Base-by-base conservation (phyloP, 148 eudicot species). In the Fagopyrum esculentum region DNA sequence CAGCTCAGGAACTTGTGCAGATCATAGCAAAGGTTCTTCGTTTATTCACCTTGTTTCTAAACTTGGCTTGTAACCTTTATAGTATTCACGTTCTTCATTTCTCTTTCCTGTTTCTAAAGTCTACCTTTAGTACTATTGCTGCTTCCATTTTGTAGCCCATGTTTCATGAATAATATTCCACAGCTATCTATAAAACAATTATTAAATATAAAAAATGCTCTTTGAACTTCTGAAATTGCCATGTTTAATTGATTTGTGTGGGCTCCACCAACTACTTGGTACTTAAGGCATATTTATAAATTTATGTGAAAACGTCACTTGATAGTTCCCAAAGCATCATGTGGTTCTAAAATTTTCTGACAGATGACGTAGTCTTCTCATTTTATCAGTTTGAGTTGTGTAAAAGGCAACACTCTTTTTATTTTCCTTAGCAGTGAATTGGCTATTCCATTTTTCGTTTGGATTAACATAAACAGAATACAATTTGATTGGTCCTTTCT, bases 1-100 rank as follows among this genome's bases (percentile, higher is more conserved):
- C 96, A 46, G 85, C 90, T 81, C 80, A 83, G 59, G 99, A 95
- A 74, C 84, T 95, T 77, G 94, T 90, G 72, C 99, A 95, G 83
- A 84, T 95, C 74, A 84, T 85, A 63, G 97, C 97, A 29, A 92
- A 92, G 99, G 98, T 95, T 69, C 49, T 61, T 17, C 16, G 3
- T 80, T 19, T 55, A 49, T 71, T 46, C 60, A 51, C 44, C 6
- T 8, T 77, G n/a, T 74, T 43, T 9, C 26, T 47, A 49, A 5
- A 45, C 15, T 71, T 71, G 30, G 19, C 16, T 7, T 2, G 12
- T 40, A 6, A 35, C 17, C 35, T 66, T 11, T 46, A 66, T 66
- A 0, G 44, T 64, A 9, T 40, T 45, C 51, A 19, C 59, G 19
- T 16, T 44, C 29, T 59, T 56, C 9, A 29, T 15, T 63, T 75